phyloP scores from a whole-genome alignment of 179 eudicot species.

The Drosera spatulata region DNA sequence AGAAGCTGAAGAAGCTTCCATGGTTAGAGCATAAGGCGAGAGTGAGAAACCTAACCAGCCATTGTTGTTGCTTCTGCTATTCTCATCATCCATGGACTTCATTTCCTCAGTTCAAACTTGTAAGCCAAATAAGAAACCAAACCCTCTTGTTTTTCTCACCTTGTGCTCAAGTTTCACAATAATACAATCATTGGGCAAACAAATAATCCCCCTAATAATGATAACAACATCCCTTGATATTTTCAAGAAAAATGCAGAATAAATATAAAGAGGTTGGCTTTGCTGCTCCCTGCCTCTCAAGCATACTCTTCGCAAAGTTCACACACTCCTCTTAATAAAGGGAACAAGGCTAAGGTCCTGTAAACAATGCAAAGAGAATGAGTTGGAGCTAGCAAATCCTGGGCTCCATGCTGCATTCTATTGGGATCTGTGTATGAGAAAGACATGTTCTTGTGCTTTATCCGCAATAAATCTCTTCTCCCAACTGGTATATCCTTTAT shows the following conservation, averaged over 20 bases:
- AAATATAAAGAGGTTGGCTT: neutral
- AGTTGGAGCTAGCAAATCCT: conserved; percentile 34
- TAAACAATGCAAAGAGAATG: conserved; percentile 59
- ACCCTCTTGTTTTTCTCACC: neutral
- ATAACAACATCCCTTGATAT: neutral
- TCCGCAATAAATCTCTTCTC: neutral
- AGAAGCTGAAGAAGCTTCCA: conserved; percentile 5
- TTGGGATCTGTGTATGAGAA: conserved; percentile 77
- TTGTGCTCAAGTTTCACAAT: conserved; percentile 8
- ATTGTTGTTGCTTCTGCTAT: conserved; percentile 13
- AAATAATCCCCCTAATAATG: conserved; percentile 27
- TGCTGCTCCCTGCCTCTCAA: conserved; percentile 6
- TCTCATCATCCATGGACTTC: conserved; percentile 30
- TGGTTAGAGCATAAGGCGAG: conserved; percentile 29
- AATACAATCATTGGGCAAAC: conserved; percentile 43
- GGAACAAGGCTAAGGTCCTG: conserved; percentile 27
- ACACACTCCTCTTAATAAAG: conserved; percentile 1
- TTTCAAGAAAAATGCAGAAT: neutral
- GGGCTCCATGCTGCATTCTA: conserved; percentile 29
- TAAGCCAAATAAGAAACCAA: neutral
- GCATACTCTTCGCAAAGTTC: too few relatives aligned
- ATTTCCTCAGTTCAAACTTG: conserved; percentile 7
- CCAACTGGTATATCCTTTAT: too few relatives aligned
- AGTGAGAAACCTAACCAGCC: conserved; percentile 71
- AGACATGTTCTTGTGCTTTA: conserved; percentile 43